A percentile compares a stretch with the other conserved stretches of the same genome.
These are phyloP conservation scores for Scleromitrula shiraiana DNA, from an alignment of 2,329 filamentous ascomycete species.

Conservation along the genomic window DNA sequence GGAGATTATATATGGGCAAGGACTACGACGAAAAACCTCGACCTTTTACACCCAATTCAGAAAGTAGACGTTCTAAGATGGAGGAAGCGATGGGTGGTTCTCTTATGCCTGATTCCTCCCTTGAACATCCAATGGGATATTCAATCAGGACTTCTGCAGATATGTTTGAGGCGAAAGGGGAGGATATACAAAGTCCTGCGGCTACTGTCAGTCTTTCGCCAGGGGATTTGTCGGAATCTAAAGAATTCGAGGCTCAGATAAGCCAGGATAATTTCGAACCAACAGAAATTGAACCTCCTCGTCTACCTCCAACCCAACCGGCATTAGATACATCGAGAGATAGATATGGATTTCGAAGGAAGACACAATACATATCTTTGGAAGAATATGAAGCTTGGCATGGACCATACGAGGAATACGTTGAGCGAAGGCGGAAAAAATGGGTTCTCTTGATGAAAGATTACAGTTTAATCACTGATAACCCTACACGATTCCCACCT, in stretches of 20 bases:
- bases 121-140: conserved; percentile 3
- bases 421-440: conserved; percentile 68
- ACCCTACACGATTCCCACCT: conserved; percentile 70
- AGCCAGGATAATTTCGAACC: conserved; percentile 13
- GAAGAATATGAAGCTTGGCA: conserved; percentile 81
- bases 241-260: conserved; percentile 10
- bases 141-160: conserved; percentile 33
- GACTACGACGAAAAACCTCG: conserved; percentile 8
- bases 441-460: conserved; percentile 75
- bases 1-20: background rate
- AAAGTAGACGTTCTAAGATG: conserved; percentile 15
- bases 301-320: conserved; percentile 11
- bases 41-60: conserved; percentile 19
- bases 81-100: conserved; percentile 23
- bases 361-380: conserved; percentile 67
- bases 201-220: background rate
- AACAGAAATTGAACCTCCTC: conserved; percentile 8
- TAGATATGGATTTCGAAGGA: conserved; percentile 87
- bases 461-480: conserved; percentile 61
- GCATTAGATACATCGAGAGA: conserved; percentile 45
- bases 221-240: background rate
- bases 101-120: conserved; percentile 3
- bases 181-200: conserved; percentile 38
- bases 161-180: conserved; percentile 31
- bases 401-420: conserved; percentile 62